phyloP scores from a whole-genome alignment of 176 grass and related monocot genomes.

The Ensete ventricosum region DNA sequence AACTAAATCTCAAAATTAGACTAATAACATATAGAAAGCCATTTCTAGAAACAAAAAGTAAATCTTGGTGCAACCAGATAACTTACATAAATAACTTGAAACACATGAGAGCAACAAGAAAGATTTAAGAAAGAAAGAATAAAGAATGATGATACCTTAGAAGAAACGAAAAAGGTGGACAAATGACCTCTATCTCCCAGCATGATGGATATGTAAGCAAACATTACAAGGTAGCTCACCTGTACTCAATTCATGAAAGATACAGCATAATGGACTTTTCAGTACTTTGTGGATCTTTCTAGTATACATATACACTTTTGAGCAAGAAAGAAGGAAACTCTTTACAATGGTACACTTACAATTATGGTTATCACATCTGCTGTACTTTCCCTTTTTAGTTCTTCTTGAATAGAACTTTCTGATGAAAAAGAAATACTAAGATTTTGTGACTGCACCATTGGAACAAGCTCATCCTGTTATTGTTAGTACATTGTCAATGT shows the following conservation, averaged over 20 bases:
- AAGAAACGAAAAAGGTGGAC: conserved; percentile 64
- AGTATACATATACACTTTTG: background rate
- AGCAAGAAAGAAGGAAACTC: background rate
- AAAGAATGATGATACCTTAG: conserved; percentile 53
- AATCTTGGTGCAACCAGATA: background rate
- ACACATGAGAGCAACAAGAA: background rate
- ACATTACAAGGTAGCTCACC: conserved; percentile 99
- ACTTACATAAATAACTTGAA: too few relatives aligned
- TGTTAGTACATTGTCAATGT: background rate
- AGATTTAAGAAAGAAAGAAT: conserved; percentile 3
- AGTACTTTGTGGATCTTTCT: background rate
- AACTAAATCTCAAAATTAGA: too few relatives aligned
- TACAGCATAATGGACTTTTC: conserved; percentile 21
- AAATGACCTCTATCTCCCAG: conserved; percentile 64
- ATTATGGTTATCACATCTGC: conserved; percentile 85
- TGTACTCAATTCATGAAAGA: conserved; percentile 41
- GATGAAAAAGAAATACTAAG: conserved; percentile 89
- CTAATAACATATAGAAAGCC: background rate
- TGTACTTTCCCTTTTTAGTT: conserved; percentile 86
- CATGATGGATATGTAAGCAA: conserved; percentile 87
- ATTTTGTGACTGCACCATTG: conserved; percentile 72
- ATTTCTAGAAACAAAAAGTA: background rate
- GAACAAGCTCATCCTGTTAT: conserved; percentile 73
- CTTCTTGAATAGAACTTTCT: conserved; percentile 87
- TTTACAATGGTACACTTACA: conserved; percentile 33